These are phyloP conservation scores for Lepraria neglecta DNA, from an alignment of 495 filamentous ascomycete species.

Conservation along the genomic window DNA sequence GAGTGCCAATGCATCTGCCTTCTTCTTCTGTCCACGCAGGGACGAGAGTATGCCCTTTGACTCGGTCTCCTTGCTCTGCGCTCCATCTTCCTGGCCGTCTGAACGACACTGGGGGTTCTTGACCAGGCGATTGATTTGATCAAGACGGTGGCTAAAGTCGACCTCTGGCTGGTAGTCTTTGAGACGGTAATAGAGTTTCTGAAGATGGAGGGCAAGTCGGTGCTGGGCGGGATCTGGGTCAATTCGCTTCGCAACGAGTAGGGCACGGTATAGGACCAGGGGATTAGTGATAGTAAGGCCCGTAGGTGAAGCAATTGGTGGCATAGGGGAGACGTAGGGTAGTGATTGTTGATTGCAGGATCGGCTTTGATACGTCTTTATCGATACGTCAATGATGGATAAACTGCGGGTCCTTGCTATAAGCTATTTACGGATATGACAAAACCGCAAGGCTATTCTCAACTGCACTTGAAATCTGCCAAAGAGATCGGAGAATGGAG, in stretches of 20 bases:
- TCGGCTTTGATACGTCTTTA: not conserved
- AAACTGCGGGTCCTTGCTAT: not conserved
- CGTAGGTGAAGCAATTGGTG: constrained; percentile 12
- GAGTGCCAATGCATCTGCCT: constrained; percentile 49
- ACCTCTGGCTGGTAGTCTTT: constrained; percentile 62
- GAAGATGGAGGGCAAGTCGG: constrained; percentile 59
- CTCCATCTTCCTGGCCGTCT: not conserved
- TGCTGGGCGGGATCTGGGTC: constrained; percentile 60
- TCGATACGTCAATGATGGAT: constrained; percentile 14
- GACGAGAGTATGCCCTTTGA: constrained; percentile 21
- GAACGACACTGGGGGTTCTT: constrained; percentile 8
- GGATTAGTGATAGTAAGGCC: constrained; percentile 65
- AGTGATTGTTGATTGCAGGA: not conserved
- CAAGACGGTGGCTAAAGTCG: constrained; percentile 53
- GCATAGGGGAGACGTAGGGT: constrained; percentile 11
- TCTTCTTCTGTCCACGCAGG: constrained; percentile 34
- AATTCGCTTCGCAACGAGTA: constrained; percentile 54
- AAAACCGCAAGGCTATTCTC: not conserved
- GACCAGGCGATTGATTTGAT: constrained; percentile 44
- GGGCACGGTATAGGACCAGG: constrained; percentile 57
- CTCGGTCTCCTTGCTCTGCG: not conserved
- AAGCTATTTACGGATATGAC: not conserved
- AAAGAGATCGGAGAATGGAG: too few relatives aligned
- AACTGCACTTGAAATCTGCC: not conserved
- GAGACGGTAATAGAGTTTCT: constrained; percentile 58